Conservation (phyloP, 2,329 filamentous ascomycete genomes). For the Pseudogymnoascus sp. region DNA sequence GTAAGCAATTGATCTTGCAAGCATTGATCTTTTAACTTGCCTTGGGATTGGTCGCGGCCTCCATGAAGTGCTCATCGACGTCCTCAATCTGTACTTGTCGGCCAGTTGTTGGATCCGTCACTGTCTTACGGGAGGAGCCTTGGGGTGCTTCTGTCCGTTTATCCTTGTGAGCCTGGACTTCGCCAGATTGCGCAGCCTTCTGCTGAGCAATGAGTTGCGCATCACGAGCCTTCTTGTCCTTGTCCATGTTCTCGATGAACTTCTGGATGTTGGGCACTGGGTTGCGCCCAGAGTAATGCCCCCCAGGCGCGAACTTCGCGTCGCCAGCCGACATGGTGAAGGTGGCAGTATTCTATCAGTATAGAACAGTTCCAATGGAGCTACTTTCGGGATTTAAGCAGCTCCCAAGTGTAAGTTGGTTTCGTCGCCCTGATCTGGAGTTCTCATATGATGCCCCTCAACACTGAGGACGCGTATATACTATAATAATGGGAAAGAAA, state of each 20-base stretch:
- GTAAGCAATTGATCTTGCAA: slow-evolving; percentile 26
- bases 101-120: slow-evolving; percentile 84
- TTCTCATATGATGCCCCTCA: neutral
- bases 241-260: slow-evolving; percentile 72
- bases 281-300: slow-evolving; percentile 76
- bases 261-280: slow-evolving; percentile 81
- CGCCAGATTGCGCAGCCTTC: slow-evolving; percentile 29
- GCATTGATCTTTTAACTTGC: slow-evolving; percentile 35
- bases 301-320: slow-evolving; percentile 35
- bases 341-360: neutral
- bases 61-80: slow-evolving; percentile 60
- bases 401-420: neutral
- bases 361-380: neutral
- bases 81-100: slow-evolving; percentile 81
- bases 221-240: slow-evolving; percentile 69
- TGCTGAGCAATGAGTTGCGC: slow-evolving; percentile 55
- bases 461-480: neutral
- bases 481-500: neutral
- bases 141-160: slow-evolving; percentile 28
- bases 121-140: slow-evolving; percentile 39
- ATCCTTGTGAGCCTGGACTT: slow-evolving; percentile 38
- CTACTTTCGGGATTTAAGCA: neutral
- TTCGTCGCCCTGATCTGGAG: neutral
- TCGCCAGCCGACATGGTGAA: slow-evolving; percentile 19
- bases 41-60: slow-evolving; percentile 62